Evolutionary conservation across 2,329 filamentous ascomycete genomes (phyloP).

Genomic region (Aspergillus japonicus): DNA sequence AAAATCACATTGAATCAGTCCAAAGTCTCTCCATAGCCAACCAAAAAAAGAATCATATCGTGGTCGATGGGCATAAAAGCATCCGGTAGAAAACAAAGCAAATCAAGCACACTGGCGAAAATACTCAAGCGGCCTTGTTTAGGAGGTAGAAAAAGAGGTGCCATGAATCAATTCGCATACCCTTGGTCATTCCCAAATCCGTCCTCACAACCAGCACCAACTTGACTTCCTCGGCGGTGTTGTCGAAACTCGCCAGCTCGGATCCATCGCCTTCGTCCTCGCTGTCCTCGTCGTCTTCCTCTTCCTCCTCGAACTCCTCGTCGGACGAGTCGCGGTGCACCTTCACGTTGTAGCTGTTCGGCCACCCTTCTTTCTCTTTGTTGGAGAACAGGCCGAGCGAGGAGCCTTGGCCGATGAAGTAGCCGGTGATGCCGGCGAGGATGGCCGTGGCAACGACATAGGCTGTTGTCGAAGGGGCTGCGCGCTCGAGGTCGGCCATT

Average conservation of each 20-base stretch:
- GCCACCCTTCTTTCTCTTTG: slow-evolving; percentile 46
- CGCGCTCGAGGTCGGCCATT: slow-evolving; percentile 40
- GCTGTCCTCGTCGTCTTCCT: slow-evolving; percentile 65
- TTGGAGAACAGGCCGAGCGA: slow-evolving; percentile 70
- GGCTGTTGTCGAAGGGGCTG: slow-evolving; percentile 55
- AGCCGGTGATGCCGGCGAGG: slow-evolving; percentile 72
- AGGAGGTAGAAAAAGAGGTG: neutral
- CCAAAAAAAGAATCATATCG: neutral
- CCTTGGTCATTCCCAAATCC: slow-evolving; percentile 96
- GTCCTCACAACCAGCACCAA: slow-evolving; percentile 88
- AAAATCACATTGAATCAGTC: neutral
- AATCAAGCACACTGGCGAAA: too few relatives aligned
- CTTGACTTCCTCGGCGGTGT: slow-evolving; percentile 80
- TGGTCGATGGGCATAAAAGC: neutral
- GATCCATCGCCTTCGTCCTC: slow-evolving; percentile 62
- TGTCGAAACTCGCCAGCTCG: slow-evolving; percentile 49
- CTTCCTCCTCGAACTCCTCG: slow-evolving; percentile 32
- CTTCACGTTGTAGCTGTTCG: slow-evolving; percentile 55
- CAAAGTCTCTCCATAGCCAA: neutral
- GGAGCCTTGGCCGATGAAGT: slow-evolving; percentile 65
- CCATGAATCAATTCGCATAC: slow-evolving; percentile 49
- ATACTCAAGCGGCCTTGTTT: too few relatives aligned
- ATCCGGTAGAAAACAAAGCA: slow-evolving; percentile 3
- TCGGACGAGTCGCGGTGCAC: slow-evolving; percentile 45
- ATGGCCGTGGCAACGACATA: slow-evolving; percentile 72